Percentiles rank a stretch among this genome's conserved stretches.
Conservation (phyloP, 495 filamentous ascomycete species). For the Zalerion maritima region DNA sequence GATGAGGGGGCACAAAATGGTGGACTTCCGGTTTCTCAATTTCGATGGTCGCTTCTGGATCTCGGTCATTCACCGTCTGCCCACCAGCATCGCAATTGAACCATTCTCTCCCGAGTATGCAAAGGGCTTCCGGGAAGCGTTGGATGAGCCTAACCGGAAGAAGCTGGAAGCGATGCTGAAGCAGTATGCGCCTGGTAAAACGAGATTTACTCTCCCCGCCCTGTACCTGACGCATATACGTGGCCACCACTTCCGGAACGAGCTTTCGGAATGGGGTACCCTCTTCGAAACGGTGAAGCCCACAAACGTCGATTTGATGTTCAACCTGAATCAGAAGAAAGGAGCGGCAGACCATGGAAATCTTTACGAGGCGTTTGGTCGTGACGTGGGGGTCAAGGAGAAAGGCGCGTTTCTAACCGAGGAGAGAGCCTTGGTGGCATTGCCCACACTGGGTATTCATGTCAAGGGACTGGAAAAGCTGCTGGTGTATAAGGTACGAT, state of each 20-base stretch:
- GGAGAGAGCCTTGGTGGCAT: constrained; percentile 19
- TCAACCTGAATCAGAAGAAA: constrained; percentile 5
- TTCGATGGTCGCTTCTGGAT: constrained; percentile 83
- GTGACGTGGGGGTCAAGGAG: not conserved
- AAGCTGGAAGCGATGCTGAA: constrained; percentile 21
- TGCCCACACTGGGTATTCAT: constrained; percentile 35
- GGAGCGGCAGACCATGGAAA: not conserved
- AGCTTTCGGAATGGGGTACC: too few relatives aligned
- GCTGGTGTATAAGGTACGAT: constrained; percentile 32
- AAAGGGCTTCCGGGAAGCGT: constrained; percentile 23
- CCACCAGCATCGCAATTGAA: constrained; percentile 26
- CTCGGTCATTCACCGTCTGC: constrained; percentile 31
- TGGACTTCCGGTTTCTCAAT: too few relatives aligned
- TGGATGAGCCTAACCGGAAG: constrained; percentile 12
- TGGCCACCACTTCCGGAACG: too few relatives aligned
- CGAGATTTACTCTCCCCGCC: constrained; percentile 39
- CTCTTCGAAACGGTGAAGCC: too few relatives aligned
- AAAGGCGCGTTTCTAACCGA: not conserved
- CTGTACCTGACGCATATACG: constrained; percentile 19
- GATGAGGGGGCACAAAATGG: too few relatives aligned
- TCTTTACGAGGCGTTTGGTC: not conserved
- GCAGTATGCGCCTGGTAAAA: constrained; percentile 31
- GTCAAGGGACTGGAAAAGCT: constrained; percentile 17
- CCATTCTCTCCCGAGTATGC: constrained; percentile 37
- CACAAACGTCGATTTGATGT: constrained; percentile 9